Evolutionary conservation across 345 rosid genomes (phyloP).

Genomic region (Schrenkiella parvula): DNA sequence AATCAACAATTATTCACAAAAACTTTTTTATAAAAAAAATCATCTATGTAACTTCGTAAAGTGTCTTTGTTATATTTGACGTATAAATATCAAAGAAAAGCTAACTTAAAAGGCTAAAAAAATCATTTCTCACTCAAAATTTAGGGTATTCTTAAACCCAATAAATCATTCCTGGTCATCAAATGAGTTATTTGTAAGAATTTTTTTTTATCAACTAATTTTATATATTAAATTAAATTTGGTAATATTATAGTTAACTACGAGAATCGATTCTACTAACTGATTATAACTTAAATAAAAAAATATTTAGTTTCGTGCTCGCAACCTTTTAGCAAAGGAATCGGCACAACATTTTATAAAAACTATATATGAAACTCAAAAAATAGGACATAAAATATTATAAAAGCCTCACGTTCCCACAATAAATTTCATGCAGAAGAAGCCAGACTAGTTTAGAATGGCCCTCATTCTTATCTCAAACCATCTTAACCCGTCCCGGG

Average conservation of each 20-base stretch:
- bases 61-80: not conserved
- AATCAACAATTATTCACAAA: not conserved
- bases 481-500: slow-evolving; percentile 22
- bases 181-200: not conserved
- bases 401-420: slow-evolving; percentile 19
- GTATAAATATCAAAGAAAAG: not conserved
- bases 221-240: no score
- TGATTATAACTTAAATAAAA: no score
- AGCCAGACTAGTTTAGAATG: slow-evolving; percentile 27
- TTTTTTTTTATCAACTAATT: no score
- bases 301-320: no score
- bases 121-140: not conserved
- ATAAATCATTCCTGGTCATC: not conserved
- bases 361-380: not conserved
- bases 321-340: no score
- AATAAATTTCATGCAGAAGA: slow-evolving; percentile 23
- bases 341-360: no score
- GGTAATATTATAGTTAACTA: no score
- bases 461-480: slow-evolving; percentile 25
- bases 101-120: not conserved
- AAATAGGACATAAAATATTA: not conserved
- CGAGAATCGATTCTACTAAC: no score
- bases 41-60: not conserved
- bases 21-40: not conserved
- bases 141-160: not conserved